Evolutionary conservation across 2,329 filamentous ascomycete genomes (phyloP), one percentile per base, ranked within the genome.

Genomic region (Alternaria postmessia): DNA sequence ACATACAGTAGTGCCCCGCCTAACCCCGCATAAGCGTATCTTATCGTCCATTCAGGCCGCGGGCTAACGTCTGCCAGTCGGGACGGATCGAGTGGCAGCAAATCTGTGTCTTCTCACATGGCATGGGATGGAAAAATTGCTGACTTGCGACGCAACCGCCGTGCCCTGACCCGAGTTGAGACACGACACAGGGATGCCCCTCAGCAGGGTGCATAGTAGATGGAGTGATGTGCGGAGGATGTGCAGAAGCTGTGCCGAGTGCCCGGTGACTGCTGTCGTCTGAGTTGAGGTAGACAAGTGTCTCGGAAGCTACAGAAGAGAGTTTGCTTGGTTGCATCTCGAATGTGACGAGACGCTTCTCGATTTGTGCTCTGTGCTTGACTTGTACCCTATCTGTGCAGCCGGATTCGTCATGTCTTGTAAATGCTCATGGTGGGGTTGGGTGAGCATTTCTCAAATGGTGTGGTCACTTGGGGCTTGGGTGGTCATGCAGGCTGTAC

Each of bases 31-130:
- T 64, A 66, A 66, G 69, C 64, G 67, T 61, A 60, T 62, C 57
- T 61, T 63, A 62, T 65, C 66, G 64, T 56, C 74, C 74, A 75
- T 61, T 72, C 67, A 72, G 43, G 55, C 57, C 49, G 52, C 42
- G 56, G 63, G 53, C 63, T 68, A 67, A 65, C 61, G 63, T 67
- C 63, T 70, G 66, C 61, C 63, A 68, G 38, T 64, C 74, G 73
- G 72, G 63, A 72, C 72, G 72, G 73, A 73, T 75, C 72, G 73
- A 74, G 65, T 54, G 67, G 57, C 57, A 43, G 48, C 44, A 61
- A 30, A 57, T 57, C 53, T 49, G 16, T 49, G 3, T 36, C 30
- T 36, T 49, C 46, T 59, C 57, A 67, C 58, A 57, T 53, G 53
- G 36, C 44, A 46, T 53, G 57, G 51, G 53, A 61, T 26, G 46